These are phyloP conservation scores for Phytophthora cactorum DNA, from an alignment of 352 stramenopile species.

Conservation along the genomic window DNA sequence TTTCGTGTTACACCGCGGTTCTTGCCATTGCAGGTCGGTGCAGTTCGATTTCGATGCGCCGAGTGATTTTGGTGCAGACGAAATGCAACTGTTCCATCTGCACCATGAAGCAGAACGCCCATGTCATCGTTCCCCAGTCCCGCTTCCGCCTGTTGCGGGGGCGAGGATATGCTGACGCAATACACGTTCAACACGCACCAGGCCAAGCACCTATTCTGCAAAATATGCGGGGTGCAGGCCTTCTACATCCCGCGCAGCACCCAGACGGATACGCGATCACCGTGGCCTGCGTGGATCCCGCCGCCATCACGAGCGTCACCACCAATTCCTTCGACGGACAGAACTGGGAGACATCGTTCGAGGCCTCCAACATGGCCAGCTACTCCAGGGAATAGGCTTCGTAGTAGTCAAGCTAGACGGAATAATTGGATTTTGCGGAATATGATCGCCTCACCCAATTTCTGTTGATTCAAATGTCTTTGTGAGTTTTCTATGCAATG, in stretches of 20 bases:
- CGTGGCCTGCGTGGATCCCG: slow-evolving; percentile 64
- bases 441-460: too few relatives aligned
- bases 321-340: slow-evolving; percentile 73
- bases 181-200: slow-evolving; percentile 88
- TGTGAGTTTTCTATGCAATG: background rate
- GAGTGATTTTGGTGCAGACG: slow-evolving; percentile 54
- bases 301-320: slow-evolving; percentile 59
- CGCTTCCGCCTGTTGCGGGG: slow-evolving; percentile 59
- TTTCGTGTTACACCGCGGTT: slow-evolving; percentile 20
- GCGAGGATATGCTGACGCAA: slow-evolving; percentile 55
- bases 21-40: slow-evolving; percentile 77
- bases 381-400: slow-evolving; percentile 21
- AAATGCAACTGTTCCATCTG: slow-evolving; percentile 90
- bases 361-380: slow-evolving; percentile 17
- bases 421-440: background rate
- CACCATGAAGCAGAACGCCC: slow-evolving; percentile 79
- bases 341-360: slow-evolving; percentile 64
- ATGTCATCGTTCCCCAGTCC: slow-evolving; percentile 66
- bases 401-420: background rate
- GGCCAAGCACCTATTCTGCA: slow-evolving; percentile 86
- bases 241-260: slow-evolving; percentile 87
- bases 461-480: too few relatives aligned
- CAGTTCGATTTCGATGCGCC: slow-evolving; percentile 74
- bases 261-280: slow-evolving; percentile 81
- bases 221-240: slow-evolving; percentile 71